A percentile compares a stretch with the other conserved stretches of the same genome.
Conservation (phyloP, 495 filamentous ascomycete species). For the Aspergillus leporis region DNA sequence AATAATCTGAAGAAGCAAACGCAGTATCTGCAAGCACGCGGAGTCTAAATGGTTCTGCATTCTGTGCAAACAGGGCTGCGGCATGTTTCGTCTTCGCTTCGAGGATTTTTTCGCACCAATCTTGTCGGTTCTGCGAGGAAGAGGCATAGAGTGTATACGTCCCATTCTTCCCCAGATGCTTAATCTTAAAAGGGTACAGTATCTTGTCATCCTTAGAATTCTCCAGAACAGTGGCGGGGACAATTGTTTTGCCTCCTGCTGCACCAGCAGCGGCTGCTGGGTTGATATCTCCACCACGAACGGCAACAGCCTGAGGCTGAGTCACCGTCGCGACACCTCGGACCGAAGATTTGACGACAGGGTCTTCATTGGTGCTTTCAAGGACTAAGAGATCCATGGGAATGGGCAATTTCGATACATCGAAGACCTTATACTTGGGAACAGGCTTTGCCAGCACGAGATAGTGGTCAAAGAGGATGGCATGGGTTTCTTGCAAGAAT, state of each 20-base stretch:
- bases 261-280: slow-evolving; percentile 34
- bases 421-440: slow-evolving; percentile 79
- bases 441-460: slow-evolving; percentile 87
- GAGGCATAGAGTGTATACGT: slow-evolving; percentile 85
- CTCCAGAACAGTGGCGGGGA: slow-evolving; percentile 54
- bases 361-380: slow-evolving; percentile 87
- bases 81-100: slow-evolving; percentile 94
- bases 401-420: slow-evolving; percentile 94
- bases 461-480: slow-evolving; percentile 94
- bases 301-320: slow-evolving; percentile 48
- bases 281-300: slow-evolving; percentile 47
- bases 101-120: slow-evolving; percentile 93
- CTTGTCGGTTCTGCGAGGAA: slow-evolving; percentile 67
- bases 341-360: slow-evolving; percentile 76
- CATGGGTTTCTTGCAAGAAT: slow-evolving; percentile 92
- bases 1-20: slow-evolving; percentile 76
- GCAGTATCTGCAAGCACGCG: slow-evolving; percentile 90
- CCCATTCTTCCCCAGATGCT: slow-evolving; percentile 86
- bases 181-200: slow-evolving; percentile 92
- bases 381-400: slow-evolving; percentile 94
- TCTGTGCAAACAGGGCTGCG: slow-evolving; percentile 81
- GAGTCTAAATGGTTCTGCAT: slow-evolving; percentile 93
- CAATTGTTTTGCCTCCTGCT: slow-evolving; percentile 43
- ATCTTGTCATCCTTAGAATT: slow-evolving; percentile 71
- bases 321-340: slow-evolving; percentile 69